A percentile compares a stretch with the other conserved stretches of the same genome.
phyloP scores from a whole-genome alignment of 169 alveolate species.

The Plasmodium chabaudi region DNA sequence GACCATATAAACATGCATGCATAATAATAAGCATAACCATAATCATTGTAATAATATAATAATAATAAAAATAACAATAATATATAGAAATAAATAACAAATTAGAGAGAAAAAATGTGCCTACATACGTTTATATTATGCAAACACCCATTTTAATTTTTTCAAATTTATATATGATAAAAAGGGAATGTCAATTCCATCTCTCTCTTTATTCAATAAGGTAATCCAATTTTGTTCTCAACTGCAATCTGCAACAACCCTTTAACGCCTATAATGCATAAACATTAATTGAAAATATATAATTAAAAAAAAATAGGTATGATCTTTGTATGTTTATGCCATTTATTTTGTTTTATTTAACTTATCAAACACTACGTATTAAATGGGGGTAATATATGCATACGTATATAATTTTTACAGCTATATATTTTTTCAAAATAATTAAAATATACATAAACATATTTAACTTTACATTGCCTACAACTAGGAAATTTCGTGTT shows the following conservation, averaged over 20 bases:
- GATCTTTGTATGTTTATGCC: neutral
- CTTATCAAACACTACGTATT: neutral
- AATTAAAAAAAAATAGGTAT: neutral
- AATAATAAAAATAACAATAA: too few species aligned
- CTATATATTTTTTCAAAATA: neutral
- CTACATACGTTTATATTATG: too few species aligned
- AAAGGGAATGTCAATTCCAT: neutral
- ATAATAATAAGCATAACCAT: too few species aligned
- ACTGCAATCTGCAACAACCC: slow-evolving; percentile 39
- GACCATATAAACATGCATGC: too few species aligned
- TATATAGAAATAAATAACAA: too few species aligned
- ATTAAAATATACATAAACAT: neutral
- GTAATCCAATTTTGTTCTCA: slow-evolving; percentile 13
- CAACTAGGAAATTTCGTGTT: slow-evolving; percentile 85
- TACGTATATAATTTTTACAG: too few species aligned
- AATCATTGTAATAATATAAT: too few species aligned
- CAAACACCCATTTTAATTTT: neutral
- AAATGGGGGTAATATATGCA: too few species aligned
- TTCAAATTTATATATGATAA: neutral
- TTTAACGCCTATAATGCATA: slow-evolving; percentile 7
- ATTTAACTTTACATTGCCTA: slow-evolving; percentile 78
- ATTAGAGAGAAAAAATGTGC: too few species aligned
- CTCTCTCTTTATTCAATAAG: neutral
- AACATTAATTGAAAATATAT: slow-evolving; percentile 2
- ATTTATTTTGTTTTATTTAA: neutral